phyloP scores from a whole-genome alignment of 805 yeast species.

The Saccharomycopsis microspora region DNA sequence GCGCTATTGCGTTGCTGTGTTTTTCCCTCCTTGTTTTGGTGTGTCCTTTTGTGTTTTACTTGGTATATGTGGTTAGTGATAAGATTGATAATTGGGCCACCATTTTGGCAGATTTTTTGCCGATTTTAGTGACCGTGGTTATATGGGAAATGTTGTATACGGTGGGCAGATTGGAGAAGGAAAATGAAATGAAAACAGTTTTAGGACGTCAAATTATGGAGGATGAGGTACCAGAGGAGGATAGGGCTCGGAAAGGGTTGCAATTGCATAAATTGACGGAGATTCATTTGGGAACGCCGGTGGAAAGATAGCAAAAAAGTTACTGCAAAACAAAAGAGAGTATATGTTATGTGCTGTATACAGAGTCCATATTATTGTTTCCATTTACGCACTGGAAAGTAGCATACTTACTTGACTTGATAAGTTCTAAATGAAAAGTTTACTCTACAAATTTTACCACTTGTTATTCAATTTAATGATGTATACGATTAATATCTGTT shows the following conservation, averaged over 20 bases:
- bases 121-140: conserved; percentile 9
- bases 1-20: conserved; percentile 1
- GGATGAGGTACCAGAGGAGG: conserved; percentile 1
- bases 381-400: too few relatives aligned
- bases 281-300: conserved; percentile 11
- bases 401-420: too few relatives aligned
- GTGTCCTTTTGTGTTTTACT: conserved; percentile 12
- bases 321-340: too few relatives aligned
- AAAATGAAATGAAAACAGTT: conserved; percentile 9
- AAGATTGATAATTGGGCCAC: conserved; percentile 12
- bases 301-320: not conserved
- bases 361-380: too few relatives aligned
- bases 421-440: too few relatives aligned
- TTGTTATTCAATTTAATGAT: too few relatives aligned
- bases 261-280: conserved; percentile 14
- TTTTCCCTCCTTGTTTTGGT: conserved; percentile 6
- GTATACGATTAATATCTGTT: too few relatives aligned
- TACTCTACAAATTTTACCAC: too few relatives aligned
- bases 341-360: too few relatives aligned
- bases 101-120: conserved; percentile 10
- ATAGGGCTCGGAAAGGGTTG: not conserved
- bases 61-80: conserved; percentile 1
- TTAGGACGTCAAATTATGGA: conserved; percentile 11
- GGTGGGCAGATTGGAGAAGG: conserved; percentile 5
- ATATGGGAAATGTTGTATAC: conserved; percentile 14